Evolutionary conservation across 2,329 filamentous ascomycete species (phyloP).

Genomic region (Aspergillus tamarii): DNA sequence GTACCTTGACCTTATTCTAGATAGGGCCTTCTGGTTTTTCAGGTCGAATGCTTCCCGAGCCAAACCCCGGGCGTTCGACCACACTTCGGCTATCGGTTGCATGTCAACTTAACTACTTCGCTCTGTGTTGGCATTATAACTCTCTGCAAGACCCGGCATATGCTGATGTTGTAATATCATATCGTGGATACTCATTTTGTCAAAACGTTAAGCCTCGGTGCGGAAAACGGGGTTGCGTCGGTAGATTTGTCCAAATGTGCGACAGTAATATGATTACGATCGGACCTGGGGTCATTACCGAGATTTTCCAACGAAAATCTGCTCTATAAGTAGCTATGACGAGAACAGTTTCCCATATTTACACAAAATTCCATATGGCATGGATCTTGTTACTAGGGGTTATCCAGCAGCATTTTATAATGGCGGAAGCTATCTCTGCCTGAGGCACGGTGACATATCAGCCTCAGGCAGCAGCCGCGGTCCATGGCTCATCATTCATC

Average conservation of each 20-base stretch:
- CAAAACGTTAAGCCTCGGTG: background rate
- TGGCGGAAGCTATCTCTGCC: background rate
- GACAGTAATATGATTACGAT: background rate
- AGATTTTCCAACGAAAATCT: background rate
- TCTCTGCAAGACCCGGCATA: background rate
- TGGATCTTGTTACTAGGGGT: too few species aligned
- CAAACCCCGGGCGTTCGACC: background rate
- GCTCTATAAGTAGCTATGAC: background rate
- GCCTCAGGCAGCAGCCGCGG: background rate
- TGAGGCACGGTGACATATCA: constrained; percentile 3
- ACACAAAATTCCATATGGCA: too few species aligned
- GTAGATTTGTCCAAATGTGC: background rate
- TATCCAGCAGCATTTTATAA: too few species aligned
- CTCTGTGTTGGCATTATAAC: background rate
- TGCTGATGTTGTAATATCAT: background rate
- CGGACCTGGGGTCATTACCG: too few species aligned
- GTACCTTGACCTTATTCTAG: background rate
- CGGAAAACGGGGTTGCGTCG: background rate
- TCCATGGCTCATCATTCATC: background rate
- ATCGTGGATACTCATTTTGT: background rate
- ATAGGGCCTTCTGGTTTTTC: background rate
- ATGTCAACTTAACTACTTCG: background rate
- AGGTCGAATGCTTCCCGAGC: background rate
- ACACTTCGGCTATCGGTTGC: background rate
- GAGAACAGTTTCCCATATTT: too few species aligned